Evolutionary conservation across 2,329 filamentous ascomycete genomes (phyloP).

Genomic region (Diaporthe velutina): DNA sequence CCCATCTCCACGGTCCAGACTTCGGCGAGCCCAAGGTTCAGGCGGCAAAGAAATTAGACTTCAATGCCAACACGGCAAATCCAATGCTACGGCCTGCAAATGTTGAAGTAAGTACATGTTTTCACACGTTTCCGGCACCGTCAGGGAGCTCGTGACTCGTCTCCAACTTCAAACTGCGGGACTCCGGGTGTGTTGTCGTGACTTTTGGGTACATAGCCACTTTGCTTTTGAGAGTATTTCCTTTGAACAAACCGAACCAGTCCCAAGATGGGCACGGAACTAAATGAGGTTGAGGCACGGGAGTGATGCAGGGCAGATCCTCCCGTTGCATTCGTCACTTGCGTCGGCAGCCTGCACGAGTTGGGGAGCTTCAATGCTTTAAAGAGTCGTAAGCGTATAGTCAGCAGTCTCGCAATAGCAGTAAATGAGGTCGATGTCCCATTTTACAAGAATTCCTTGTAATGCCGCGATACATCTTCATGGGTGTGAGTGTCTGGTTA

Average conservation of each 20-base stretch:
- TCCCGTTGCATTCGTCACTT: neutral
- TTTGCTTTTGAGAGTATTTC: neutral
- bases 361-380: neutral
- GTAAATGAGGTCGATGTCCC: neutral
- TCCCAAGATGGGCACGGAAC: no score
- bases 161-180: neutral
- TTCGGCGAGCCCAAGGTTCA: neutral
- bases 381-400: neutral
- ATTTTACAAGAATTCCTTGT: neutral
- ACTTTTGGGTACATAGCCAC: neutral
- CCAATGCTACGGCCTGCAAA: neutral
- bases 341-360: neutral
- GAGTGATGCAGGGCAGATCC: neutral
- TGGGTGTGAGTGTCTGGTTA: neutral
- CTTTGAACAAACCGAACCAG: neutral
- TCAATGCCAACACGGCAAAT: neutral
- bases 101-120: neutral
- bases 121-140: neutral
- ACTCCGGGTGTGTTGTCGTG: neutral
- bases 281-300: no score
- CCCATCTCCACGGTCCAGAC: neutral
- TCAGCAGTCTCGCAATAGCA: no score
- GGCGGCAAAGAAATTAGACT: no score
- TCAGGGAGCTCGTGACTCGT: no score
- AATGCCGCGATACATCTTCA: no score